Conservation (phyloP, 2,329 filamentous ascomycete species). For the Plectosphaerella plurivora region DNA sequence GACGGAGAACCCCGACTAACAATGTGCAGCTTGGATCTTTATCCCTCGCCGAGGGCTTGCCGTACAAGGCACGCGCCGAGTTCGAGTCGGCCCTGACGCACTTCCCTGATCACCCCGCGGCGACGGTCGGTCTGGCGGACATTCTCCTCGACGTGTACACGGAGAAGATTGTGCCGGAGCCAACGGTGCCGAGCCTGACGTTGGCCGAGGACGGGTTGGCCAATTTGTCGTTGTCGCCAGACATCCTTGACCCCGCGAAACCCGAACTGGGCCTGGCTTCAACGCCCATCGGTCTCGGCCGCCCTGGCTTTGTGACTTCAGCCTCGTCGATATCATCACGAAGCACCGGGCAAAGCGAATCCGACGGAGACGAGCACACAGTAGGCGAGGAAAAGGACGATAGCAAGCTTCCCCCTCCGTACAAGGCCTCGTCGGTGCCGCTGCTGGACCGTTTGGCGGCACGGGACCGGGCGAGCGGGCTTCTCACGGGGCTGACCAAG, state of each 20-base stretch:
- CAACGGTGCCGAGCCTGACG: slow-evolving; percentile 43
- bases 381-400: slow-evolving; percentile 19
- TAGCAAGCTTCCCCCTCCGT: slow-evolving; percentile 44
- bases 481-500: slow-evolving; percentile 80
- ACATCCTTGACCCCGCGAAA: slow-evolving; percentile 1
- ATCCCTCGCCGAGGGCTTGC: slow-evolving; percentile 53
- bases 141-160: slow-evolving; percentile 83
- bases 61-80: slow-evolving; percentile 66
- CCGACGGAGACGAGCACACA: background rate
- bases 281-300: slow-evolving; percentile 42
- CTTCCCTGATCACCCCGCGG: slow-evolving; percentile 72
- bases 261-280: slow-evolving; percentile 28
- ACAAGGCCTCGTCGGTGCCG: slow-evolving; percentile 59
- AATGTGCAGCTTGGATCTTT: slow-evolving; percentile 60
- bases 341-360: slow-evolving; percentile 14
- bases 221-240: background rate
- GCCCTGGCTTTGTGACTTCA: slow-evolving; percentile 6
- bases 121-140: slow-evolving; percentile 77
- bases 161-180: slow-evolving; percentile 57
- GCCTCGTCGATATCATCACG: slow-evolving; percentile 2
- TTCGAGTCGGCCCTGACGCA: slow-evolving; percentile 82
- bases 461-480: slow-evolving; percentile 79
- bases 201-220: slow-evolving; percentile 23
- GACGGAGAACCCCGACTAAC: background rate
- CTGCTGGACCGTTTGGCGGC: slow-evolving; percentile 81